Base-by-base conservation (phyloP, 805 yeast species). In the Candida oleophila region DNA sequence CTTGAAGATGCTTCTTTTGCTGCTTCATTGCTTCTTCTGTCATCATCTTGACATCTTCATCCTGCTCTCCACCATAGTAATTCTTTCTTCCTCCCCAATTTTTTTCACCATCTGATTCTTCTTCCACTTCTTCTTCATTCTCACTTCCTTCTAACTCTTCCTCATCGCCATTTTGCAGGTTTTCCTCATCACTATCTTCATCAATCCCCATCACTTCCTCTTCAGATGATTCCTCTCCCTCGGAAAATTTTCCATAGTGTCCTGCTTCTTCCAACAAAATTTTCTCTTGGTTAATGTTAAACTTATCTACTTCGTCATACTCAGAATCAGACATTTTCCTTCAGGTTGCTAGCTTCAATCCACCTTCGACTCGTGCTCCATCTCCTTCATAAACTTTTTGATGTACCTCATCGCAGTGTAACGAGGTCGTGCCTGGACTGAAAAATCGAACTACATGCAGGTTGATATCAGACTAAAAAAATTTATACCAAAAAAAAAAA, bases 21-120 rank as follows among this genome's bases (percentile, higher is more conserved):
- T 89, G 82, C 59, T 89, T 82, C 42, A 88, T 60, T 0, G 98
- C 98, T 66, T 94, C 97, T 55, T 81, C 83, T 48, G 92, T 94
- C 67, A 90, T 83, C 51, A 80, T 83, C 51, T 81, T 83, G 3
- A 89, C 87, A 28, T 82, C 83, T 45, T 82, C 95, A 28, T 85
- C 92, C 52, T 87, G 95, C 54, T 68, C 76, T n/a, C 80, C 84
- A 38, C 85, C 85, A 56, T 82, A 81, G 54, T 79, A 80, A 53
- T 71, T 60, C 49, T 61, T 60, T 51, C 61, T 61, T n/a, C 76
- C 71, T 47, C 81, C 78, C 73, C 77, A 65, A 72, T 2, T 62
- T 14, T 41, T 32, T 16, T 28, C 59, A 25, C 54, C 67, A 22
- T 53, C 61, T 7, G 49, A 61, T 22, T 59, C 66, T 16, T 59